Percentiles rank a stretch among this genome's conserved stretches.
These are phyloP conservation scores for Eutrema salsugineum DNA, from an alignment of 441 rosid genomes.

Conservation along the genomic window DNA sequence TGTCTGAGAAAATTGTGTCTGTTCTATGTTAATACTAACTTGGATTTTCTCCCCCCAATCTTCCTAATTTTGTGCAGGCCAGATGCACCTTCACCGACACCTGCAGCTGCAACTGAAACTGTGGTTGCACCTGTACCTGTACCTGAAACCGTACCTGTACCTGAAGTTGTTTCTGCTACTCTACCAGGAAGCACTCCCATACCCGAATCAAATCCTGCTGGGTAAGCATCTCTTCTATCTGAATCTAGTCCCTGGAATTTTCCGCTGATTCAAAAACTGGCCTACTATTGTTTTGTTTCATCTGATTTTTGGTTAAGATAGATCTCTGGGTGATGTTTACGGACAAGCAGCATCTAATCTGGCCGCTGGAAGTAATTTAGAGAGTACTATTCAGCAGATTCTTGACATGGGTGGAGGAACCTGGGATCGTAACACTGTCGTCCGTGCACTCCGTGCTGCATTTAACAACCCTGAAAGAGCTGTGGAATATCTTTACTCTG, in stretches of 20 bases:
- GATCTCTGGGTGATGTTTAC: conserved; percentile 56
- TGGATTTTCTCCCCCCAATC: not conserved
- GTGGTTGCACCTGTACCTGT: not conserved
- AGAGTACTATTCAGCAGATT: conserved; percentile 81
- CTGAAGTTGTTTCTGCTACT: conserved; percentile 1
- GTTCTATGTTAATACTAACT: not conserved
- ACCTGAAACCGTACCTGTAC: not conserved
- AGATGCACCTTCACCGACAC: not conserved
- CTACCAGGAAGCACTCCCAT: conserved; percentile 25
- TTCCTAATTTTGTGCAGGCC: conserved; percentile 15
- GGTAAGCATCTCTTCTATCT: conserved; percentile 18
- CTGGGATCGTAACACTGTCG: conserved; percentile 86
- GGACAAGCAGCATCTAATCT: conserved; percentile 90
- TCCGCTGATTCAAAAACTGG: not conserved
- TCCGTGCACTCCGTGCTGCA: conserved; percentile 92
- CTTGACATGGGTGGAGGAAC: conserved; percentile 95
- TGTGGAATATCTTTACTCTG: conserved; percentile 90
- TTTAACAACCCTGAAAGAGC: conserved; percentile 95
- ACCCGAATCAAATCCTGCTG: conserved; percentile 35
- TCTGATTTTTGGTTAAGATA: conserved; percentile 28
- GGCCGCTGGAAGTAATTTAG: conserved; percentile 80
- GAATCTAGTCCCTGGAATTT: not conserved
- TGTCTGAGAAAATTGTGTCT: not conserved
- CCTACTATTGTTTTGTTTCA: not conserved
- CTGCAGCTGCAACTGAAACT: not conserved